Conservation (phyloP, 495 filamentous ascomycete species). For the Platismatia glauca region DNA sequence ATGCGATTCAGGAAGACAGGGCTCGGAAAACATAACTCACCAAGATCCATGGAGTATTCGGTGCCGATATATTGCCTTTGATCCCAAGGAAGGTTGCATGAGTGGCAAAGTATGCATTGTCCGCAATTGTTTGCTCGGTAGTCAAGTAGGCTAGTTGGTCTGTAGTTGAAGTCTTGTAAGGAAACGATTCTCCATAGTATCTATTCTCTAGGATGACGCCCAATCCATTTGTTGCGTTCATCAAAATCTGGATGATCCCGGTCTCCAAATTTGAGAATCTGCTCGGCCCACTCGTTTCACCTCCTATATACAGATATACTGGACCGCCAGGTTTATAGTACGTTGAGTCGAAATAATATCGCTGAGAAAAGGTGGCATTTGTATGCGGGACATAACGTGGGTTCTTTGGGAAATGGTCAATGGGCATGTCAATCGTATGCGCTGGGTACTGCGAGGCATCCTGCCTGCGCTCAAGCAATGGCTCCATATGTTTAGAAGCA, state of each 20-base stretch:
- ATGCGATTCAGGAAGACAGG: too few relatives aligned
- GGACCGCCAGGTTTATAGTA: slow-evolving; percentile 42
- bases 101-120: slow-evolving; percentile 40
- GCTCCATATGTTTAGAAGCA: background rate
- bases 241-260: slow-evolving; percentile 39
- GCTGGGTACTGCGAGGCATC: slow-evolving; percentile 4
- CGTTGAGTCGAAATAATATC: slow-evolving; percentile 38
- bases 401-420: slow-evolving; percentile 37
- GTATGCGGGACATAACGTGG: slow-evolving; percentile 30
- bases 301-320: slow-evolving; percentile 39
- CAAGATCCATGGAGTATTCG: slow-evolving; percentile 36
- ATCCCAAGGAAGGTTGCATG: slow-evolving; percentile 36
- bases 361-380: slow-evolving; percentile 36
- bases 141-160: slow-evolving; percentile 37
- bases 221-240: slow-evolving; percentile 38
- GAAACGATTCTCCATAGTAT: slow-evolving; percentile 38
- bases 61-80: slow-evolving; percentile 28
- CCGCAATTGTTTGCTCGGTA: slow-evolving; percentile 41
- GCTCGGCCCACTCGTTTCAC: slow-evolving; percentile 31
- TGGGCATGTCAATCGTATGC: slow-evolving; percentile 21
- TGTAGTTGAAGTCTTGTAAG: slow-evolving; percentile 34
- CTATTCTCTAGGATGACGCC: slow-evolving; percentile 41
- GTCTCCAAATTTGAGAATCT: slow-evolving; percentile 29
- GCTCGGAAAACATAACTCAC: too few relatives aligned
- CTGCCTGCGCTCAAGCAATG: slow-evolving; percentile 12